These are phyloP conservation scores for Nidula niveotomentosa DNA, from an alignment of 1,284 basidiomycete species.

Conservation along the genomic window DNA sequence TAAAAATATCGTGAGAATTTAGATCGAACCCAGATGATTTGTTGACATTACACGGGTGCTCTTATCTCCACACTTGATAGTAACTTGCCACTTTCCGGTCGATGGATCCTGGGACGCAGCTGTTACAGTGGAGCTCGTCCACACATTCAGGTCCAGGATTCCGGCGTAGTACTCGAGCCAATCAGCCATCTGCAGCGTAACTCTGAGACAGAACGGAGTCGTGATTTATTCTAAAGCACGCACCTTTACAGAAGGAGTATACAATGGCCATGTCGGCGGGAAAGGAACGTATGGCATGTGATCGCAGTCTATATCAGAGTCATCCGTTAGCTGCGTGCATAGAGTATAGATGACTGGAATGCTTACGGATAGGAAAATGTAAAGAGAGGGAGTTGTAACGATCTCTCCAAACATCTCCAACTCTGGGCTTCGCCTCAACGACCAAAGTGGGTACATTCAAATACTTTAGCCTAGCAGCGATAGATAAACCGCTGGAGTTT, in stretches of 20 bases:
- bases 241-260: conserved; percentile 54
- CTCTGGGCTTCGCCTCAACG: conserved; percentile 49
- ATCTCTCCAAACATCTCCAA: conserved; percentile 61
- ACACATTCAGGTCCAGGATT: conserved; percentile 62
- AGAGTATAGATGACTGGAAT: not conserved
- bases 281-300: conserved; percentile 22
- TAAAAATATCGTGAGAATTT: too few relatives aligned
- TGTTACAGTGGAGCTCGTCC: conserved; percentile 54
- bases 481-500: conserved; percentile 43
- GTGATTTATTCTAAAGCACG: not conserved
- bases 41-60: conserved; percentile 46
- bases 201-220: not conserved
- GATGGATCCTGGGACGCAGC: conserved; percentile 40
- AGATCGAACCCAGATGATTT: conserved; percentile 30
- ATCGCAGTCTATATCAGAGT: conserved; percentile 21
- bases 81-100: not conserved
- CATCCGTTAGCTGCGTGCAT: not conserved
- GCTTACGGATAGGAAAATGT: conserved; percentile 48
- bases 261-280: conserved; percentile 62
- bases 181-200: conserved; percentile 50
- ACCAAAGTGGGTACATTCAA: conserved; percentile 53
- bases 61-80: conserved; percentile 37
- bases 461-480: conserved; percentile 57
- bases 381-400: conserved; percentile 61
- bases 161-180: conserved; percentile 72